Conservation (phyloP, 306 rosid genomes). For the Rosa lucieae region DNA sequence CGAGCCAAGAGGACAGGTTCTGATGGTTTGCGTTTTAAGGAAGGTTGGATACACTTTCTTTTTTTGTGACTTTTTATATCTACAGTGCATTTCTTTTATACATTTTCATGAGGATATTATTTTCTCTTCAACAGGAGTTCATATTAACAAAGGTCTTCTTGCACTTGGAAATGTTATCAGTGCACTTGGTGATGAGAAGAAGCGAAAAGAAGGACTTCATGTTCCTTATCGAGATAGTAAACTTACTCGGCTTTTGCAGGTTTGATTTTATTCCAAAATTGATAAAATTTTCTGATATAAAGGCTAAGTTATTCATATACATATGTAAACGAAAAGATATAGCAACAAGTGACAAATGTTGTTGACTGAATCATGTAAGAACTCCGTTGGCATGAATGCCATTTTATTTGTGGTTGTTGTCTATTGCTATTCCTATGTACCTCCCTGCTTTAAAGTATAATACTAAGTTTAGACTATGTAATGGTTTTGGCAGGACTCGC, state of each 20-base stretch:
- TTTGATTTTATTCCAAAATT: conserved; percentile 33
- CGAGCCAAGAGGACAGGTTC: conserved; percentile 99
- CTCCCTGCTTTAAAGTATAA: not conserved
- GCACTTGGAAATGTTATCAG: conserved; percentile 99
- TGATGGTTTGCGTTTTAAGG: conserved; percentile 96
- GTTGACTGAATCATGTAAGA: not conserved
- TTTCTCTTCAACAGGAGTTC: conserved; percentile 70
- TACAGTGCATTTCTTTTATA: conserved; percentile 18
- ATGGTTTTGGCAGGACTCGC: conserved; percentile 84
- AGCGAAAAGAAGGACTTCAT: conserved; percentile 92
- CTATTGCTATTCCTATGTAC: not conserved
- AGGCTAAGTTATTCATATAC: not conserved
- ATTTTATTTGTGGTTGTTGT: not conserved
- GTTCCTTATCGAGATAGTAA: conserved; percentile 99
- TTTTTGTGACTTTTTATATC: conserved; percentile 6
- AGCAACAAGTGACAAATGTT: not conserved
- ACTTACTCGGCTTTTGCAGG: conserved; percentile 99
- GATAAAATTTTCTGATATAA: not conserved
- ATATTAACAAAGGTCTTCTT: conserved; percentile 96
- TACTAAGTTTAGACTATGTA: not conserved
- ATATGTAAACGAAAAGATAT: not conserved
- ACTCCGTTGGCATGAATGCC: no score
- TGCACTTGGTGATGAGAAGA: conserved; percentile 99
- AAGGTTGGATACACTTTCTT: conserved; percentile 52
- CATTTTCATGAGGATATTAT: conserved; percentile 26